Percentiles rank a stretch among this genome's conserved stretches.
These are phyloP conservation scores for Gossypium longicalyx DNA, from an alignment of 345 rosid species.

Conservation along the genomic window DNA sequence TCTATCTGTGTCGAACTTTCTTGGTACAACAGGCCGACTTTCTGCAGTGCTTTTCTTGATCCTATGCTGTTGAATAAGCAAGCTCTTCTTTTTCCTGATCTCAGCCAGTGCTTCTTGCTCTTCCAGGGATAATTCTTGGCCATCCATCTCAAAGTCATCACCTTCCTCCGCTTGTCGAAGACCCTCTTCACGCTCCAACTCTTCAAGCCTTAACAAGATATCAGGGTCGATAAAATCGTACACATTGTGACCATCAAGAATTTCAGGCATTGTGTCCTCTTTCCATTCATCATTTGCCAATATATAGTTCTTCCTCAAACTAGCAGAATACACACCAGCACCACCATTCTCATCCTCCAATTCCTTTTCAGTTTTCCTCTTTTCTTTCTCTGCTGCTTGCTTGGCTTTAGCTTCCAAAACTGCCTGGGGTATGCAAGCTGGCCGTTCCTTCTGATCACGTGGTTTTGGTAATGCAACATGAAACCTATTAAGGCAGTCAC, in stretches of 20 bases:
- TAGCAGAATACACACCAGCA: constrained; percentile 90
- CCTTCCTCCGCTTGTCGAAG: constrained; percentile 49
- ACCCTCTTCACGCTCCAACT: constrained; percentile 78
- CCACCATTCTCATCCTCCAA: constrained; percentile 93
- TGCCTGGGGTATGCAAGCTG: constrained; percentile 66
- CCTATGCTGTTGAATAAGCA: constrained; percentile 59
- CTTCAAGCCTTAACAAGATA: constrained; percentile 69
- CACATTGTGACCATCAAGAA: constrained; percentile 93
- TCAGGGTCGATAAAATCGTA: constrained; percentile 90
- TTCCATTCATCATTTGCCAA: constrained; percentile 84
- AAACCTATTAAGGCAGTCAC: constrained; percentile 81
- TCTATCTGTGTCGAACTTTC: constrained; percentile 52
- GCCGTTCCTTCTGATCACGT: constrained; percentile 64
- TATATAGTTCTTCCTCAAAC: constrained; percentile 73
- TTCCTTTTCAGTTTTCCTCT: constrained; percentile 67
- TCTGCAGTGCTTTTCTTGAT: constrained; percentile 67
- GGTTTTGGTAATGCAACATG: constrained; percentile 84
- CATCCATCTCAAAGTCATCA: constrained; percentile 67
- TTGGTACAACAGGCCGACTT: constrained; percentile 52
- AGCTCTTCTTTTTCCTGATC: constrained; percentile 67
- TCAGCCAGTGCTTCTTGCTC: constrained; percentile 57
- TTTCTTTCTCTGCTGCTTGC: constrained; percentile 57
- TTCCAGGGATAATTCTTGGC: constrained; percentile 55
- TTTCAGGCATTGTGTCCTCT: constrained; percentile 83
- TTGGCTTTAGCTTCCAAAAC: constrained; percentile 72